Base-by-base conservation (phyloP, 768 basidiomycete genomes). In the Mycena alexandri region DNA sequence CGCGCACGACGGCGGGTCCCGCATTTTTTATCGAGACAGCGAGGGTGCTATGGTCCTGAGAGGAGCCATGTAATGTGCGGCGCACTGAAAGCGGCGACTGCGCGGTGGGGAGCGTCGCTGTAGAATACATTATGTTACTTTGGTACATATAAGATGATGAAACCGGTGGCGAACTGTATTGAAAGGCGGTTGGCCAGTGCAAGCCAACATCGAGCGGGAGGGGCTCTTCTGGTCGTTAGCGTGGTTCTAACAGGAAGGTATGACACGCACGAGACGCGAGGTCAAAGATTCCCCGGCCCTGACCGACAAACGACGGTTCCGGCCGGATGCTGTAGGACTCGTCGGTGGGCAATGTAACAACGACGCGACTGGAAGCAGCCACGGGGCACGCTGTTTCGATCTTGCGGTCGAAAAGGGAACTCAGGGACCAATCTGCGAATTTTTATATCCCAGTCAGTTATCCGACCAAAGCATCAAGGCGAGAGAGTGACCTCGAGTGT, bases 21-120 rank as follows among this genome's bases (percentile, higher is more conserved):
- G 87, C 83, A 74, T 97, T 98, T 8, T 75, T 83, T 57, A 98
- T 76, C 24, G 84, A 81, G 14, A 96, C 78, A 48, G 85, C 85
- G 21, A 99, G 88, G 17, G 86, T 83, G 5, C 95, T 96, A 50
- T 84, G 86, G 12, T 90, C 90, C 76, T 96, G 95, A 59, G 87
- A 90, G 14, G 88, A 84, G 21, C 94, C 93, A 43, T 85, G 86
- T 22, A 97, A 83, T 0, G 88, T 89, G 14, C 97, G 90, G 38
- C 84, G 87, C 5, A 94, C 81, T 22, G 87, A 89, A 54, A 92
- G 78, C 0, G 88, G 84, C 3, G 86, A 83, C 9, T 77, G 58
- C 33, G 36, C 72, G 10, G 78, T 75, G 53, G 74, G 67, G 0
- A 84, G 78, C 13, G 79, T 75, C 41, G 34, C 58, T 48, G 54